Conservation (phyloP, 1,139 yeast genomes). For the Suhomyces ambrosiae region DNA sequence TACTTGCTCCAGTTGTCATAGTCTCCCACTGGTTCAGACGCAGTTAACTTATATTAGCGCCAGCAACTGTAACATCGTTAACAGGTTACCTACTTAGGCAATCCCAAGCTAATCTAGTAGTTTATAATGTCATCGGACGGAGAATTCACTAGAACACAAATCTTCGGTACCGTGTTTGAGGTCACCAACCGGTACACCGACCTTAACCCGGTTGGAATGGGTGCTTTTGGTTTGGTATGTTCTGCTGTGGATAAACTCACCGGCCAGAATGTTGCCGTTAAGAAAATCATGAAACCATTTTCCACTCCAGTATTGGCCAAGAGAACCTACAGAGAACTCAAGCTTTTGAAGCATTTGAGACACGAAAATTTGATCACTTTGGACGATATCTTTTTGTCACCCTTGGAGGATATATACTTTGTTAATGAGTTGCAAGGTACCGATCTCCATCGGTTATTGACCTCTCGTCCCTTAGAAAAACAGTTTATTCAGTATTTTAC, state of each 20-base stretch:
- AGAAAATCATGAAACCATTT: conserved; percentile 97
- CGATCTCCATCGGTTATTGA: conserved; percentile 85
- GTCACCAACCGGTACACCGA: conserved; percentile 90
- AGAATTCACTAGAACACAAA: conserved; percentile 51
- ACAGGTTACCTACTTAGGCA: no score
- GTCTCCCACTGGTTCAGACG: no score
- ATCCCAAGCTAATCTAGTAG: no score
- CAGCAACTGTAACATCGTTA: no score
- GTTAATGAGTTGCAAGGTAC: conserved; percentile 97
- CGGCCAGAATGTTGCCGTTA: conserved; percentile 92
- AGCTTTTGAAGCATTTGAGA: conserved; percentile 85
- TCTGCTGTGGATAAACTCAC: conserved; percentile 93
- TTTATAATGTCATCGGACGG: conserved; percentile 27
- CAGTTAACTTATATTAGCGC: no score
- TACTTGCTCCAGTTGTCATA: no score
- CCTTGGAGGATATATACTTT: conserved; percentile 93
- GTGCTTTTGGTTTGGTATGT: conserved; percentile 97
- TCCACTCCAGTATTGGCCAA: conserved; percentile 93
- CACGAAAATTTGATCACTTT: conserved; percentile 93
- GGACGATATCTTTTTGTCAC: conserved; percentile 92
- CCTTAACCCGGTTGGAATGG: conserved; percentile 98
- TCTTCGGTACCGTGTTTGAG: conserved; percentile 89
- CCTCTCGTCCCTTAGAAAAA: conserved; percentile 91
- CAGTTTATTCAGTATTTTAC: conserved; percentile 96
- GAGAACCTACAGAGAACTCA: conserved; percentile 93